A percentile compares a stretch with the other conserved stretches of the same genome.
These are phyloP conservation scores for Sanghuangporus sanghuang DNA, from an alignment of 1,284 basidiomycete species.

Conservation along the genomic window DNA sequence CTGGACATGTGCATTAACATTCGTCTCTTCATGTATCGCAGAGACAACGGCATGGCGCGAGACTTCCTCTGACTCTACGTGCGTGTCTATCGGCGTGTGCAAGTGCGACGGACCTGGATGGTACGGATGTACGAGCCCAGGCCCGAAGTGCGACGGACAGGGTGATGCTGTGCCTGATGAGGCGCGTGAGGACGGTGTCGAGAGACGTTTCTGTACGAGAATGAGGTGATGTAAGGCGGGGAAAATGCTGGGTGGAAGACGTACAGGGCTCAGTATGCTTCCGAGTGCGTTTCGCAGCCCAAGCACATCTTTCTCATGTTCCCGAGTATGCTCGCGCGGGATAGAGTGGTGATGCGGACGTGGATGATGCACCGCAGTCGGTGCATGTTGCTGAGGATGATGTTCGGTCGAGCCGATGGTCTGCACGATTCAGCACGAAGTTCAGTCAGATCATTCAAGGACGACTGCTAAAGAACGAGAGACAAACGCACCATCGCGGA, in stretches of 20 bases:
- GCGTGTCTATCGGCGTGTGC: slow-evolving; percentile 7
- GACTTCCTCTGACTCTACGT: background rate
- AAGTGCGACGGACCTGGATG: slow-evolving; percentile 11
- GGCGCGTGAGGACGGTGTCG: slow-evolving; percentile 30
- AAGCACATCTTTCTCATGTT: slow-evolving; percentile 11
- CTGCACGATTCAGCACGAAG: background rate
- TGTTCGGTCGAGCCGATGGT: background rate
- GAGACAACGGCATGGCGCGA: background rate
- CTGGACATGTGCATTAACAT: background rate
- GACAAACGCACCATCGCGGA: background rate
- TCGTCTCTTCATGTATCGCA: background rate
- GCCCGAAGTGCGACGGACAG: slow-evolving; percentile 26
- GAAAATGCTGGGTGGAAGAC: slow-evolving; percentile 18
- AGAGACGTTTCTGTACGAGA: slow-evolving; percentile 36
- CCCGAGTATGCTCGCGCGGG: background rate
- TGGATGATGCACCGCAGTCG: slow-evolving; percentile 4
- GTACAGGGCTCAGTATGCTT: slow-evolving; percentile 44
- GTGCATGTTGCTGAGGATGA: background rate
- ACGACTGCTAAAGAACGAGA: background rate
- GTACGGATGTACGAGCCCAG: slow-evolving; percentile 14
- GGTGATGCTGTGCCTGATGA: slow-evolving; percentile 38
- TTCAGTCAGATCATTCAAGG: background rate
- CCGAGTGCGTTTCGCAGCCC: slow-evolving; percentile 39
- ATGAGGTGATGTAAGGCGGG: background rate
- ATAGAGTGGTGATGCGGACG: slow-evolving; percentile 1